Percentiles rank a stretch among this genome's conserved stretches.
Evolutionary conservation across 306 rosid genomes (phyloP).

Genomic region (Rosa multiflora): DNA sequence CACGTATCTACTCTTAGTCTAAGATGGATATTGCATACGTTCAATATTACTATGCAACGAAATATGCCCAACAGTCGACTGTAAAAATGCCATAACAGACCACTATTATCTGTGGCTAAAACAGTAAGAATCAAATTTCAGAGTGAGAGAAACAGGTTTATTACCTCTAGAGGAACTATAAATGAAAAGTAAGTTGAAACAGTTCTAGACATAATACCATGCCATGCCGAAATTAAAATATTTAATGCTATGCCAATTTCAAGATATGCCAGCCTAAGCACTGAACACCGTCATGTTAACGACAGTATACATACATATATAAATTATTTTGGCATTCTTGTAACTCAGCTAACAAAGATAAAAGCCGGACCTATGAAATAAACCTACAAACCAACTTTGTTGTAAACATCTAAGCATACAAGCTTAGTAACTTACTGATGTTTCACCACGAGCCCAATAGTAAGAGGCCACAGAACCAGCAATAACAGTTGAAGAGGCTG

Average conservation of each 20-base stretch:
- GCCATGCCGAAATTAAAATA: not conserved
- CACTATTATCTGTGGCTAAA: not conserved
- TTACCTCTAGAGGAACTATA: not conserved
- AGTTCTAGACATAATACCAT: not conserved
- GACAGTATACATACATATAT: not conserved
- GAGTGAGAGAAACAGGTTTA: not conserved
- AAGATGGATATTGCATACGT: not conserved
- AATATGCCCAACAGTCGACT: not conserved
- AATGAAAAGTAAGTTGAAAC: not conserved
- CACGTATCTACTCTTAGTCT: not conserved
- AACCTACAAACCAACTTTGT: not conserved
- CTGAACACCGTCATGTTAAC: not conserved
- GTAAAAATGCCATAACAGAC: not conserved
- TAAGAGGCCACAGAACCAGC: slow-evolving; percentile 96
- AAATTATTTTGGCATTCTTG: slow-evolving; percentile 7
- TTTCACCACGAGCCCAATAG: slow-evolving; percentile 87
- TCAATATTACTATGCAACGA: not conserved
- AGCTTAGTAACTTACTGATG: slow-evolving; percentile 67
- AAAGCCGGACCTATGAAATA: not conserved
- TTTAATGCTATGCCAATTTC: not conserved
- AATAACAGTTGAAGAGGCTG: slow-evolving; percentile 85
- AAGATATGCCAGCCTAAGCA: not conserved
- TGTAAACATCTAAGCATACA: slow-evolving; percentile 14
- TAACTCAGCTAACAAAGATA: slow-evolving; percentile 3
- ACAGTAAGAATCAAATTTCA: not conserved